A percentile compares a stretch with the other conserved stretches of the same genome.
Evolutionary conservation across 768 basidiomycete species (phyloP).

Genomic region (Boletales sp.): DNA sequence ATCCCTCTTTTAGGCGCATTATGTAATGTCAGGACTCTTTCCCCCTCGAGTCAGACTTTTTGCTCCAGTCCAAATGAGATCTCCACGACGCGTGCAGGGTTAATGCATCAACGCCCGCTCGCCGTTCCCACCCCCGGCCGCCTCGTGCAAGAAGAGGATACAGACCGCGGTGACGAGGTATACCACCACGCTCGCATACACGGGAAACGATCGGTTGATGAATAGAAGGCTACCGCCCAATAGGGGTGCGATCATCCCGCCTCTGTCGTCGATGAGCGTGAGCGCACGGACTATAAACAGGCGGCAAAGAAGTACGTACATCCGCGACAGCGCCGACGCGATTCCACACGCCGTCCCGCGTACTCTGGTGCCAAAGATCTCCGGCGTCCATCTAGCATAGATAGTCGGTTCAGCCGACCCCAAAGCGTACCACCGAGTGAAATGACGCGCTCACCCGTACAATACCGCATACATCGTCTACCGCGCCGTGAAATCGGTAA

Average conservation of each 20-base stretch:
- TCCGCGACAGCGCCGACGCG: slow-evolving; percentile 80
- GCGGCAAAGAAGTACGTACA: slow-evolving; percentile 44
- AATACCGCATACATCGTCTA: slow-evolving; percentile 87
- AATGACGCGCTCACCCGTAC: slow-evolving; percentile 46
- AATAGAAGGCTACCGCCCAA: slow-evolving; percentile 70
- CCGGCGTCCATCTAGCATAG: slow-evolving; percentile 67
- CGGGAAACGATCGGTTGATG: slow-evolving; percentile 66
- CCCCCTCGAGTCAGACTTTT: too few species aligned
- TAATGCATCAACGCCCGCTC: slow-evolving; percentile 21
- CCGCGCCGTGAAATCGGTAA: not conserved
- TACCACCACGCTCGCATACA: slow-evolving; percentile 67
- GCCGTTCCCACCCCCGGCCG: slow-evolving; percentile 32
- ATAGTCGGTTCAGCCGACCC: too few species aligned
- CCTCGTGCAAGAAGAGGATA: slow-evolving; percentile 57
- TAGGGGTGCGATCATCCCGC: slow-evolving; percentile 86
- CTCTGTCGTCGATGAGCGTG: slow-evolving; percentile 41
- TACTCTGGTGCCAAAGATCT: slow-evolving; percentile 81
- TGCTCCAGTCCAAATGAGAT: too few species aligned
- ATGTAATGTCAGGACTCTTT: too few species aligned
- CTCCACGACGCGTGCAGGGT: too few species aligned
- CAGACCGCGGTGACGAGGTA: slow-evolving; percentile 63
- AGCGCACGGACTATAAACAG: not conserved
- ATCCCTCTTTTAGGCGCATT: too few species aligned
- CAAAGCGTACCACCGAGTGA: not conserved
- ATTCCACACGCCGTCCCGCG: slow-evolving; percentile 88